A percentile compares a stretch with the other conserved stretches of the same genome.
Evolutionary conservation across 1,284 basidiomycete species (phyloP).

Genomic region (Malassezia yamatoensis): DNA sequence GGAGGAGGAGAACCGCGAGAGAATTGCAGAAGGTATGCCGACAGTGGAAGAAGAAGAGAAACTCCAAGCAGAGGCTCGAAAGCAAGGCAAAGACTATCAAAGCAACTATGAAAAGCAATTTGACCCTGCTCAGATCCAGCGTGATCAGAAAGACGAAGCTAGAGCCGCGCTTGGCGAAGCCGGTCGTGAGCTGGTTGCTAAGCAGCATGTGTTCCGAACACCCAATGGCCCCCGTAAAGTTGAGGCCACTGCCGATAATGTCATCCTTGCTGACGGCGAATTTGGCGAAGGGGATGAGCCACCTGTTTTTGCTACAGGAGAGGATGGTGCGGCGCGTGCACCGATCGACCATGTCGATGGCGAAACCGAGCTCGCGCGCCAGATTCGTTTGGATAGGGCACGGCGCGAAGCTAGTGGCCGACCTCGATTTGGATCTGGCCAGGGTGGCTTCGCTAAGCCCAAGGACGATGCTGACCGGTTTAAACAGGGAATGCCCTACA

Average conservation of each 20-base stretch:
- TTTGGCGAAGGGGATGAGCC: slow-evolving; percentile 31
- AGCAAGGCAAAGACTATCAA: slow-evolving; percentile 32
- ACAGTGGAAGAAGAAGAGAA: slow-evolving; percentile 42
- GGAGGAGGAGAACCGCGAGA: slow-evolving; percentile 71
- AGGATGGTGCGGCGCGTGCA: slow-evolving; percentile 14
- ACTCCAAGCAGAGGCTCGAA: slow-evolving; percentile 27
- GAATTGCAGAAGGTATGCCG: slow-evolving; percentile 67
- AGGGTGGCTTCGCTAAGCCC: slow-evolving; percentile 32
- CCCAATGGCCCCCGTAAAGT: slow-evolving; percentile 38
- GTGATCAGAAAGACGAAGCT: slow-evolving; percentile 31
- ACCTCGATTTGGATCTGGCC: slow-evolving; percentile 32
- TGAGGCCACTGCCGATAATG: slow-evolving; percentile 31
- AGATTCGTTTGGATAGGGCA: slow-evolving; percentile 31
- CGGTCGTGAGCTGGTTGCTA: slow-evolving; percentile 31
- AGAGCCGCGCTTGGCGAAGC: slow-evolving; percentile 32
- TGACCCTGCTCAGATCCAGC: slow-evolving; percentile 24
- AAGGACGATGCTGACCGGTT: slow-evolving; percentile 37
- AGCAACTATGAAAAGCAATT: slow-evolving; percentile 43
- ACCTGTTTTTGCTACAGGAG: slow-evolving; percentile 15
- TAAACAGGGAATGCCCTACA: slow-evolving; percentile 35
- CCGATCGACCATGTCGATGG: slow-evolving; percentile 27
- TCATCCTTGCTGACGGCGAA: slow-evolving; percentile 28
- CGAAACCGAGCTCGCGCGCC: slow-evolving; percentile 36
- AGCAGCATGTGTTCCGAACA: slow-evolving; percentile 43
- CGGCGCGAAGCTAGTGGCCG: slow-evolving; percentile 29